Evolutionary conservation across 2,329 filamentous ascomycete genomes (phyloP).

Genomic region (Claviceps cyperi): DNA sequence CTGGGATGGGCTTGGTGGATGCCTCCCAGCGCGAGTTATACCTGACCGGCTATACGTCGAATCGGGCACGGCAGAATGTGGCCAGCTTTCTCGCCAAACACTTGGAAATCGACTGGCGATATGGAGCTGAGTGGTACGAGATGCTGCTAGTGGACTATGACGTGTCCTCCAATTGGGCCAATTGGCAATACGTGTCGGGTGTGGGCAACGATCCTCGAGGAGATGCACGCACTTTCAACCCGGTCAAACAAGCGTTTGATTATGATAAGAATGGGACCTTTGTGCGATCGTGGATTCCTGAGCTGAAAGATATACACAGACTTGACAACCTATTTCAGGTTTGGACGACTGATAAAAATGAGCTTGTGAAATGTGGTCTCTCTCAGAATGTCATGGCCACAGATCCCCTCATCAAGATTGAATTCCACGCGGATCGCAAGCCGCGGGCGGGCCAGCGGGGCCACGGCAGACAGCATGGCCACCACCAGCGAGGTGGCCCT

Average conservation of each 20-base stretch:
- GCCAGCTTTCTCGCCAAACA: conserved; percentile 62
- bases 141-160: conserved; percentile 63
- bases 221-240: conserved; percentile 63
- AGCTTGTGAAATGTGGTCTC: conserved; percentile 42
- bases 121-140: conserved; percentile 76
- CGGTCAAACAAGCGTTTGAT: conserved; percentile 65
- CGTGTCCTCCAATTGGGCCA: conserved; percentile 62
- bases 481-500: conserved; percentile 1
- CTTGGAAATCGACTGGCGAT: conserved; percentile 62
- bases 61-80: conserved; percentile 62
- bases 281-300: conserved; percentile 58
- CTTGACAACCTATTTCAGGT: conserved; percentile 52
- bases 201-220: conserved; percentile 67
- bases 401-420: conserved; percentile 48
- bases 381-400: conserved; percentile 49
- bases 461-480: conserved; percentile 13
- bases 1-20: conserved; percentile 65
- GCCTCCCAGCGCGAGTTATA: conserved; percentile 61
- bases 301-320: conserved; percentile 40
- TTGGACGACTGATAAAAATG: conserved; percentile 46
- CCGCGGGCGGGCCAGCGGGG: conserved; percentile 17
- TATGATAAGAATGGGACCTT: conserved; percentile 60
- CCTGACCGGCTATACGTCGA: conserved; percentile 65
- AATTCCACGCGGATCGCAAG: conserved; percentile 44
- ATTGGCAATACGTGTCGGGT: conserved; percentile 71